Base-by-base conservation (phyloP, 768 basidiomycete genomes). In the Lactarius deliciosus region DNA sequence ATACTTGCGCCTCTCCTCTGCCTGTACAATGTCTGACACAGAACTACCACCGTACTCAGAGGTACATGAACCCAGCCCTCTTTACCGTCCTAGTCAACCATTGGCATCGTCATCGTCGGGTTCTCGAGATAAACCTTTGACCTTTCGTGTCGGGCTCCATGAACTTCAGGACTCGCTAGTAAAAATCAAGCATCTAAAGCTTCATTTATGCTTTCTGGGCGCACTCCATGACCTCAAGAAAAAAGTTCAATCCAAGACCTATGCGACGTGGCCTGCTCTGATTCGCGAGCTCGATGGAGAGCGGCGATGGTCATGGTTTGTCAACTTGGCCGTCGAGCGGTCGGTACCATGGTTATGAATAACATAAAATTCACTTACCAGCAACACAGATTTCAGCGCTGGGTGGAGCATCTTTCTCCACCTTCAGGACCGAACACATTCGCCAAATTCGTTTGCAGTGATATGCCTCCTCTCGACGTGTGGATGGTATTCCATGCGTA, bases 401-500 rank as follows among this genome's bases (percentile, higher is more conserved):
- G 79, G 79, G 69, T 69, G 5, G 56, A 55, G 15, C 13, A 45
- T 28, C 66, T 74, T 28, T 57, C 57, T 28, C 73, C 63, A 15
- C 65, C 61, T 10, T 58, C 61, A 55, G 53, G 20, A 71, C 47
- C 68, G 70, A 58, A 73, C 71, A 53, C 54, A 71, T 3, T 77
- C 11, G 75, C 73, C 61, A 69, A 67, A 40, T 64, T 77, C 38
- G 30, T 63, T 28, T 63, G 59, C 5, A 69, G 76, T 13, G 54
- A 77, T 18, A 34, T 68, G 50, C 79, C 79, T 0, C 79, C 79
- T 15, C 34, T 78, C 36, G 80, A 80, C 47, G 79, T 80, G 32
- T 76, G 77, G 73, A 79, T 80, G 78, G 76, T 80, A 22, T 79
- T 80, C 75, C 79, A 80, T n/a, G 79, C 79, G 1, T 80, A 81